These are phyloP conservation scores for Barnettozyma botsteinii DNA, from an alignment of 805 yeast genomes.

Conservation along the genomic window DNA sequence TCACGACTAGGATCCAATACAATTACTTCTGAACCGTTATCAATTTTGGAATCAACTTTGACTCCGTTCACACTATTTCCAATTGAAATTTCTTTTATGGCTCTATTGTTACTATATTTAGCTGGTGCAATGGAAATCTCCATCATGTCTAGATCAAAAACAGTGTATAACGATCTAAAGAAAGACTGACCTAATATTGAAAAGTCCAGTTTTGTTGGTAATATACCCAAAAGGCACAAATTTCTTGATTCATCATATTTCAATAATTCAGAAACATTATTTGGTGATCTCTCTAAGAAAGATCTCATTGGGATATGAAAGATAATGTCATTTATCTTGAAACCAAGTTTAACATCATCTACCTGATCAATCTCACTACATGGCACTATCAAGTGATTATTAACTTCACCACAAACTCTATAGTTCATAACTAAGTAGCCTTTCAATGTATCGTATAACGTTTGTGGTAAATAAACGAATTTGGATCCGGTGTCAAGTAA, in stretches of 20 bases:
- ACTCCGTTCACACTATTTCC: conserved; percentile 4
- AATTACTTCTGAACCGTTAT: conserved; percentile 2
- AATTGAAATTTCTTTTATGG: conserved; percentile 8
- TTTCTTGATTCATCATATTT: conserved; percentile 1
- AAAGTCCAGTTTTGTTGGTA: conserved; percentile 3
- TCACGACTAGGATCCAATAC: conserved; percentile 13
- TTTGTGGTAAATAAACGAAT: conserved; percentile 17
- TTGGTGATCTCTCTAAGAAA: conserved; percentile 4
- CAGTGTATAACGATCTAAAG: conserved; percentile 18
- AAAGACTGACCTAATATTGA: conserved; percentile 21
- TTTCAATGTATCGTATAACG: conserved; percentile 8
- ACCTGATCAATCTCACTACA: conserved; percentile 1
- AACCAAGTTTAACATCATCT: not conserved
- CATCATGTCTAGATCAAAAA: conserved; percentile 22
- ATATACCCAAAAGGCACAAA: conserved; percentile 15
- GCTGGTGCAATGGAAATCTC: conserved; percentile 23
- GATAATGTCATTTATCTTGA: not conserved
- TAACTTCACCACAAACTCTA: not conserved
- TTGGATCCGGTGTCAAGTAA: conserved; percentile 21
- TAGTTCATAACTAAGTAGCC: not conserved
- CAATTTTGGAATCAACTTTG: conserved; percentile 7
- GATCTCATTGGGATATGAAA: conserved; percentile 6
- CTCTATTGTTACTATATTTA: conserved; percentile 7
- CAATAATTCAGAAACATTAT: not conserved
- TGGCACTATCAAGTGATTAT: conserved; percentile 3